phyloP scores from a whole-genome alignment of 441 rosid species.

The Jatropha multifida region DNA sequence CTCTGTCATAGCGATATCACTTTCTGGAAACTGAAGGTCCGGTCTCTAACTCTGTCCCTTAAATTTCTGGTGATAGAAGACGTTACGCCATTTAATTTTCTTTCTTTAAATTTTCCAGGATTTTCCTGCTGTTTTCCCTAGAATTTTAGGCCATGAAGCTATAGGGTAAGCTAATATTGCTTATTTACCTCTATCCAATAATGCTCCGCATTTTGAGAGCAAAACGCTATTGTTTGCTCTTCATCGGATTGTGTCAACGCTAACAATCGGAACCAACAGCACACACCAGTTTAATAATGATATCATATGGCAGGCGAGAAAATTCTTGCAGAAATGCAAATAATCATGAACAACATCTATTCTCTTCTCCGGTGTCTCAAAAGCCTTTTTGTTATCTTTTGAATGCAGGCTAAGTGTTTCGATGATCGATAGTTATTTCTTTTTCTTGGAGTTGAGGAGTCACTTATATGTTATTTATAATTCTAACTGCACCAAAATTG shows the following conservation, averaged over 20 bases:
- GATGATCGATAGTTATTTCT: background rate
- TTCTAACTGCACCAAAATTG: background rate
- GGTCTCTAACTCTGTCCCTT: background rate
- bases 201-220: background rate
- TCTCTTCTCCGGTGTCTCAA: too few species aligned
- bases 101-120: slow-evolving; percentile 34
- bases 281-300: too few species aligned
- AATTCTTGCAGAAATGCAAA: too few species aligned
- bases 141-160: slow-evolving; percentile 83
- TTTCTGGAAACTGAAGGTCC: slow-evolving; percentile 70
- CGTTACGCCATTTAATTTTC: background rate
- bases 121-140: slow-evolving; percentile 61
- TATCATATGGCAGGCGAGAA: too few species aligned
- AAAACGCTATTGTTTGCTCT: background rate
- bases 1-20: slow-evolving; percentile 75
- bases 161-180: slow-evolving; percentile 46
- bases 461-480: background rate
- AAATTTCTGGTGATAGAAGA: background rate
- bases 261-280: too few species aligned
- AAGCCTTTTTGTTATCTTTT: background rate
- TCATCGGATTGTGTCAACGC: too few species aligned
- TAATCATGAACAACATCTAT: too few species aligned
- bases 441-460: background rate
- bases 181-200: background rate
- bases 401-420: background rate